A percentile compares a stretch with the other conserved stretches of the same genome.
Evolutionary conservation across 1,284 basidiomycete genomes (phyloP).

Genomic region (Austroboletus novae-zelandiae): DNA sequence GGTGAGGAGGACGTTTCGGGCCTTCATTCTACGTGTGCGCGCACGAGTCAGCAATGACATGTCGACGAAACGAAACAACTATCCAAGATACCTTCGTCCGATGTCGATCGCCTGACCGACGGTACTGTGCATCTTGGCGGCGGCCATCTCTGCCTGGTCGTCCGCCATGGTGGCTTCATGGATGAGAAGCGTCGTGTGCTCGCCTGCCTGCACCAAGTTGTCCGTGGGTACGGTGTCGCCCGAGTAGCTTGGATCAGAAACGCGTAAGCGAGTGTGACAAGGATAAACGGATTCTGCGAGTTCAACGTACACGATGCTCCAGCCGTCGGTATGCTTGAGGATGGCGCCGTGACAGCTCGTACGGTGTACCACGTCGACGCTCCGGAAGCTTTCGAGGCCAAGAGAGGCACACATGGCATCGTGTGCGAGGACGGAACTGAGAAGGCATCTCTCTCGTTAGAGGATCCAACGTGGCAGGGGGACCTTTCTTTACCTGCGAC

Average conservation of each 20-base stretch:
- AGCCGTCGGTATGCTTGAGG: conserved; percentile 67
- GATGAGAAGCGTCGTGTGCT: conserved; percentile 78
- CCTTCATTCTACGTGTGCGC: conserved; percentile 64
- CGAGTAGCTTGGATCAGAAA: conserved; percentile 54
- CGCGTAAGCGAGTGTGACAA: not conserved
- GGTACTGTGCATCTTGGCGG: conserved; percentile 84
- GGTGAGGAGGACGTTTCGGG: conserved; percentile 81
- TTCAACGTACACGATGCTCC: conserved; percentile 69
- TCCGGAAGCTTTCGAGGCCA: conserved; percentile 53
- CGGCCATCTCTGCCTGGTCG: conserved; percentile 70
- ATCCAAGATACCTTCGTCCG: conserved; percentile 53
- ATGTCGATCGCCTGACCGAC: conserved; percentile 84
- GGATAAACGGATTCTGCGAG: not conserved
- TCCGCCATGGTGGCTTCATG: conserved; percentile 93
- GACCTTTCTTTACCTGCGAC: conserved; percentile 12
- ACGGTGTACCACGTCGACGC: conserved; percentile 74
- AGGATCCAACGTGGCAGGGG: not conserved
- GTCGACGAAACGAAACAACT: not conserved
- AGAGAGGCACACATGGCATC: conserved; percentile 48
- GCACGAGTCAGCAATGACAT: conserved; percentile 14
- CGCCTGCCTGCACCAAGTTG: conserved; percentile 64
- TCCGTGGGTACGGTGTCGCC: conserved; percentile 86
- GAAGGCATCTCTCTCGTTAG: not conserved
- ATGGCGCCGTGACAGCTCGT: conserved; percentile 71
- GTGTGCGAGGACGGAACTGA: conserved; percentile 30